phyloP scores from a whole-genome alignment of 2,329 filamentous ascomycete genomes.

The Hypoxylon rubiginosum region DNA sequence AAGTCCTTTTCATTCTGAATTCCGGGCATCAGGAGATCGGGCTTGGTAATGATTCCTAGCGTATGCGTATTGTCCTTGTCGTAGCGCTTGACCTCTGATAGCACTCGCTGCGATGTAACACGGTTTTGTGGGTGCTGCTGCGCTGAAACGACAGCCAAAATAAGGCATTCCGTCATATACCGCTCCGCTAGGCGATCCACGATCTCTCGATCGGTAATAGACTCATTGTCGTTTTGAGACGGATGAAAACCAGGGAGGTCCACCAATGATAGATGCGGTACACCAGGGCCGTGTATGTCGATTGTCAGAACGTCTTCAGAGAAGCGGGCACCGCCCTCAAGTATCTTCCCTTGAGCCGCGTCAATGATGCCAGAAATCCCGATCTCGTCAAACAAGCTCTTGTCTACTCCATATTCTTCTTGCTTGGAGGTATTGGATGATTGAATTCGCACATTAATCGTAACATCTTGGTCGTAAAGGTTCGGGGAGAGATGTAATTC shows the following conservation, averaged over 20 bases:
- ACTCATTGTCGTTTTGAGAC: conserved; percentile 51
- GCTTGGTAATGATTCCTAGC: conserved; percentile 70
- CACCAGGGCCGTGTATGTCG: conserved; percentile 59
- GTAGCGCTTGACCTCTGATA: conserved; percentile 58
- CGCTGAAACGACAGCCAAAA: conserved; percentile 67
- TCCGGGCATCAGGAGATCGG: conserved; percentile 58
- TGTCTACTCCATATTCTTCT: conserved; percentile 47
- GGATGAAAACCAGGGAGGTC: conserved; percentile 66
- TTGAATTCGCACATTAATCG: conserved; percentile 60
- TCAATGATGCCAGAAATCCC: conserved; percentile 65
- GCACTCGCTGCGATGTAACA: conserved; percentile 65
- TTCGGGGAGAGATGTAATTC: conserved; percentile 67
- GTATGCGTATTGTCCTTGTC: conserved; percentile 63
- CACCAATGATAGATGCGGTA: conserved; percentile 65
- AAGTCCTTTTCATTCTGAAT: conserved; percentile 58
- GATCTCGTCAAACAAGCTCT: conserved; percentile 54
- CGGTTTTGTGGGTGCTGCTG: conserved; percentile 63
- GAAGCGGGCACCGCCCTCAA: conserved; percentile 52
- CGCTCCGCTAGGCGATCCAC: conserved; percentile 57
- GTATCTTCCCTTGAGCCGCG: conserved; percentile 64
- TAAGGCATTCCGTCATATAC: conserved; percentile 74
- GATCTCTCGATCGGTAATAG: conserved; percentile 48
- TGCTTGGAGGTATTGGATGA: conserved; percentile 14
- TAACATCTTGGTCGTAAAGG: conserved; percentile 43
- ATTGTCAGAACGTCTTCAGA: conserved; percentile 62